phyloP scores from a whole-genome alignment of 257 asterid genomes.

The Knoxia roxburghii region DNA sequence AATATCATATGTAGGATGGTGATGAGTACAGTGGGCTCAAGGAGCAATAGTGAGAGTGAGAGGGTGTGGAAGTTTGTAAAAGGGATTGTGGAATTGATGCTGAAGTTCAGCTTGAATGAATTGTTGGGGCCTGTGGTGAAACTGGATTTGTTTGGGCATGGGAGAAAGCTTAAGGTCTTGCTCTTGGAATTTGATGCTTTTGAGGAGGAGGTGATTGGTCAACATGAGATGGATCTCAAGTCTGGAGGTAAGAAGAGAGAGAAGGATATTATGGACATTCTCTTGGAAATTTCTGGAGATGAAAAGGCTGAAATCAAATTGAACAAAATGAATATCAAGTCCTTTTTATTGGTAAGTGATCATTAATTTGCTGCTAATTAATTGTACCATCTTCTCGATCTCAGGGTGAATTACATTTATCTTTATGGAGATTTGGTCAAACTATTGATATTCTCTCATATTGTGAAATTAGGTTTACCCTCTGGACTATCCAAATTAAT shows the following conservation, averaged over 20 bases:
- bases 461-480: no score
- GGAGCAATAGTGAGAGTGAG: no score
- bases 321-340: background rate
- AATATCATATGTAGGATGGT: no score
- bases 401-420: no score
- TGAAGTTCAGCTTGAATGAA: constrained; percentile 42
- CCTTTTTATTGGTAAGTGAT: background rate
- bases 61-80: constrained; percentile 37
- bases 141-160: constrained; percentile 56
- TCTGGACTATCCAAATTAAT: no score
- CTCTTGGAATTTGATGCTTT: constrained; percentile 38
- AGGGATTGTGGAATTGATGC: constrained; percentile 34
- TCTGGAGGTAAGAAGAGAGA: constrained; percentile 16
- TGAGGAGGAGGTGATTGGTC: constrained; percentile 46
- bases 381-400: no score
- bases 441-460: no score
- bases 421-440: no score
- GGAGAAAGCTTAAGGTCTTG: constrained; percentile 37
- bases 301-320: constrained; percentile 1
- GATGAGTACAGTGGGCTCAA: no score
- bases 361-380: no score
- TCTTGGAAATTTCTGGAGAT: constrained; percentile 33
- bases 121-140: constrained; percentile 45
- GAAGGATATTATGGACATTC: constrained; percentile 47
- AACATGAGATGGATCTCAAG: constrained; percentile 31